Evolutionary conservation across 2,329 filamentous ascomycete species (phyloP), one percentile per base, ranked within the genome.

Genomic region (Apiospora rasikravindrae): DNA sequence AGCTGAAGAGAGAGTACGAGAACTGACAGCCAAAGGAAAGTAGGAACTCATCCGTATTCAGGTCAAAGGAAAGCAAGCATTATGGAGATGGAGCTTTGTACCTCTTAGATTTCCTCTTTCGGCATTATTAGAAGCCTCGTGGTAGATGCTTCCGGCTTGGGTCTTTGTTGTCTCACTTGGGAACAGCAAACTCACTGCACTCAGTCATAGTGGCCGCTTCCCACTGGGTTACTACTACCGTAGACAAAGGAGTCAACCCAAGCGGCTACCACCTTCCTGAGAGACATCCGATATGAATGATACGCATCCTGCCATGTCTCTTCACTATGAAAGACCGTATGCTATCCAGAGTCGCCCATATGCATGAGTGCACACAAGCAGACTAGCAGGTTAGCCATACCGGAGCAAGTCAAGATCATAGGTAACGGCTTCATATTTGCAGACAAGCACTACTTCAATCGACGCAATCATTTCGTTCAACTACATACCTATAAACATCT

Each of bases 141-240:
- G 29, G 53, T 10, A 61, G 53, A 61, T 61, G 57, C 13, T 69
- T 49, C 67, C 67, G 67, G 67, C 16, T 33, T 47, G 10, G 44
- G 67, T 49, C 67, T 69, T 69, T 69, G 67, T 69, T 49, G 67
- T 69, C 67, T 49, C 44, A 37, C 42, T 47, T 40, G 37, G 37
- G 67, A 69, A 69, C 67, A 26, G 42, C 67, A 49, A 19, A 49
- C 11, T 22, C 47, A 37, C 44, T 69, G 67, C 67, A 24, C 57
- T 64, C 44, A 49, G 44, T 26, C 26, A 42, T 19, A 8, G 67
- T 19, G 42, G 67, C 57, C 33, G 19, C 57, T 40, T 37, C 26
- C 26, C 53, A 61, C 11, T 14, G 29, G 26, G 19, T n/a, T n/a
- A 19, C 29, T 61, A 64, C 33, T n/a, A 13, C 22, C 22, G 22